Conservation (phyloP, 2,329 filamentous ascomycete genomes). For the Elsinoe necatrix region DNA sequence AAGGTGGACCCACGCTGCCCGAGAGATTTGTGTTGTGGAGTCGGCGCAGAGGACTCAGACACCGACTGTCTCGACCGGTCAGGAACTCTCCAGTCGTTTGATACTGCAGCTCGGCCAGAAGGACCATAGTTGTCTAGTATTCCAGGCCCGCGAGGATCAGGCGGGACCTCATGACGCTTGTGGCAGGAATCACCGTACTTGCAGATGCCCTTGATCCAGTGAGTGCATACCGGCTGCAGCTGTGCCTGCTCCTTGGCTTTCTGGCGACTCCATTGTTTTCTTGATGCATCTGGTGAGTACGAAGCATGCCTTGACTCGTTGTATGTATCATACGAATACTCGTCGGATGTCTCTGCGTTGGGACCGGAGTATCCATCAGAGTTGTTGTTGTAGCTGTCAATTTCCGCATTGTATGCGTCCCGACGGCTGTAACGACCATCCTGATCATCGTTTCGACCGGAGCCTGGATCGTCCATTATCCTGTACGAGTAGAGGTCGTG, state of each 20-base stretch:
- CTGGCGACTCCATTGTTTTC: background rate
- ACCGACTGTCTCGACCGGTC: conserved; percentile 17
- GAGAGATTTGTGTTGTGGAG: background rate
- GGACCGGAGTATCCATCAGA: conserved; percentile 1
- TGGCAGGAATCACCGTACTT: conserved; percentile 26
- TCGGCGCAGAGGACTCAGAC: conserved; percentile 16
- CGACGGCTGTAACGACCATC: background rate
- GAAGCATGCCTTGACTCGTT: background rate
- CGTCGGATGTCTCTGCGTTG: conserved; percentile 7
- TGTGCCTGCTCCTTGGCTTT: background rate
- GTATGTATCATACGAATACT: background rate
- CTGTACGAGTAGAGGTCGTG: background rate
- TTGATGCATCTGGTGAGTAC: background rate
- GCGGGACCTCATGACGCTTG: conserved; percentile 21
- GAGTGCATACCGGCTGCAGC: conserved; percentile 19
- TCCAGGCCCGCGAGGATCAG: conserved; percentile 13
- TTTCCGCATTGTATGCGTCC: conserved; percentile 5
- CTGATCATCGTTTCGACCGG: background rate
- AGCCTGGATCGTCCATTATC: background rate
- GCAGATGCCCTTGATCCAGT: conserved; percentile 26
- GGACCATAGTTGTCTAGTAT: conserved; percentile 18
- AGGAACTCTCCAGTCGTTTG: conserved; percentile 6
- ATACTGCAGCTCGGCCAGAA: background rate
- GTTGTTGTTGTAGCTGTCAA: background rate
- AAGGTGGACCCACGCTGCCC: background rate